Evolutionary conservation across 2,329 filamentous ascomycete species (phyloP), one percentile per base, ranked within the genome.

Genomic region (Exophiala lecanii-corni): DNA sequence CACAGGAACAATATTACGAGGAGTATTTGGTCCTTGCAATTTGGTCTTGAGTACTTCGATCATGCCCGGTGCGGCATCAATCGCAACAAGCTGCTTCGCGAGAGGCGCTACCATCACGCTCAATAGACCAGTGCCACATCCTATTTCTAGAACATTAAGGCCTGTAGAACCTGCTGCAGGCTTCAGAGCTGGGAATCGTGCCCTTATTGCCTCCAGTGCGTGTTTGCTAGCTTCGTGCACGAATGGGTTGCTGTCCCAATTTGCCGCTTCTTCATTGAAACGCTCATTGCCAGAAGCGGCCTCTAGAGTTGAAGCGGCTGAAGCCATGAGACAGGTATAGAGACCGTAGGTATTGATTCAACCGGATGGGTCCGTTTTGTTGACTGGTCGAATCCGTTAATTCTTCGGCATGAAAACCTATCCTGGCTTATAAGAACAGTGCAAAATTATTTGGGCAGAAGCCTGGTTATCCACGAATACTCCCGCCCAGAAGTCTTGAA

Each of bases 41-140:
- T 78, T 78, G 1, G 57, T 39, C 12, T 62, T 55, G 35, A 79
- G 67, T 0, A 70, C 71, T 2, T 65, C 62, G 21, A 79, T 72
- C 76, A 79, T 80, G 39, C 74, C 75, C 12, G 66, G 56, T 2
- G 75, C 70, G 0, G 73, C 68, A 50, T 80, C 76, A 15, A 79
- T 65, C 31, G 75, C 75, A 2, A 75, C 67, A 4, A 79, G 56
- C 5, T 62, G 64, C 31, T 63, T 66, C 4, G 72, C 68, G 21
- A 69, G 59, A 0, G 74, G 73, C 0, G 74, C 68, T 2, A 77
- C 60, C 6, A 60, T 62, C 35, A 75, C 63, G 7, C 71, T 73
- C 17, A 79, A 66, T 0, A 78, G 66, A 6, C 75, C 75, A 3
- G 75, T 79, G 36, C 75, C 75, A 50, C 73, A 76, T 39, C 75